phyloP scores from a whole-genome alignment of 2,329 filamentous ascomycete species.

The Colletotrichum viniferum region DNA sequence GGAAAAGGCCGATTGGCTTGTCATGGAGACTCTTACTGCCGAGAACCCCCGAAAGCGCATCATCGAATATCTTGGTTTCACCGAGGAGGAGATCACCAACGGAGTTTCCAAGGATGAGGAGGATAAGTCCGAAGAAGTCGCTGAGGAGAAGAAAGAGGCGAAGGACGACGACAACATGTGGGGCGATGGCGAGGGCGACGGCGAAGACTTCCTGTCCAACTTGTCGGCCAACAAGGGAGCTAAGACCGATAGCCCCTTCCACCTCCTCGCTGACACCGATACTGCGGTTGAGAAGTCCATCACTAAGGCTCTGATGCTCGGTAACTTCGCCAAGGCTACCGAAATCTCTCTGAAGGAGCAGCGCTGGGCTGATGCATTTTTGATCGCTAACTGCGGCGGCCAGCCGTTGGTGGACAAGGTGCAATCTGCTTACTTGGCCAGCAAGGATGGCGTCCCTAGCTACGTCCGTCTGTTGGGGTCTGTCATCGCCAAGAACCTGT shows the following conservation, averaged over 20 bases:
- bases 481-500: conserved; percentile 94
- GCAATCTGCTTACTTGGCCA: conserved; percentile 86
- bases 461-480: conserved; percentile 90
- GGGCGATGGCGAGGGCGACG: conserved; percentile 66
- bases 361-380: conserved; percentile 92
- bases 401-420: conserved; percentile 94
- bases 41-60: conserved; percentile 86
- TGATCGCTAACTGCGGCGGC: conserved; percentile 96
- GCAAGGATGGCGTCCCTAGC: conserved; percentile 82
- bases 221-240: conserved; percentile 87
- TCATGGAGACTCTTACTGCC: conserved; percentile 86
- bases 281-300: conserved; percentile 84
- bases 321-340: conserved; percentile 88
- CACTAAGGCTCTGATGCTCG: conserved; percentile 86
- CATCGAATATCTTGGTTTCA: conserved; percentile 88
- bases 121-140: conserved; percentile 33
- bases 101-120: conserved; percentile 44
- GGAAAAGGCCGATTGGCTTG: conserved; percentile 95
- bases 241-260: conserved; percentile 93
- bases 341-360: conserved; percentile 88
- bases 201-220: conserved; percentile 80
- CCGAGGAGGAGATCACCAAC: conserved; percentile 59
- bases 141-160: conserved; percentile 32
- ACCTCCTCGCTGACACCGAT: conserved; percentile 84
- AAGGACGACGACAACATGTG: conserved; percentile 72